Conservation (phyloP, 2,329 filamentous ascomycete genomes). For the Piedraia hortae region DNA sequence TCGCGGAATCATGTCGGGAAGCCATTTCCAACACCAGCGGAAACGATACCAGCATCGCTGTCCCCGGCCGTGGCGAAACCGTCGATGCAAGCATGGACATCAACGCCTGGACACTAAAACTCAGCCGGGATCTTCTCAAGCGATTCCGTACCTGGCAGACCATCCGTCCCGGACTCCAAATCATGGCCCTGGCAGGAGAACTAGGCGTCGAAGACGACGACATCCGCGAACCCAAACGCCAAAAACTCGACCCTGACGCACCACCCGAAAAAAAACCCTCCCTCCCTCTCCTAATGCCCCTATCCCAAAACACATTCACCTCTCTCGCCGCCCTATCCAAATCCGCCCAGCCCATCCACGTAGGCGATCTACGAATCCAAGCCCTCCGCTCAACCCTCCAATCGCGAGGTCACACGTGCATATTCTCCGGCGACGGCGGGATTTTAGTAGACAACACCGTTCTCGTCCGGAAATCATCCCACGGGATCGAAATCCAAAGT, state of each 20-base stretch:
- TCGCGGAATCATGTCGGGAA: conserved; percentile 53
- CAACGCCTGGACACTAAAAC: conserved; percentile 84
- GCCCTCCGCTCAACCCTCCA: conserved; percentile 70
- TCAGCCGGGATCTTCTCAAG: conserved; percentile 61
- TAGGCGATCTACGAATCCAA: conserved; percentile 71
- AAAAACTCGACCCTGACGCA: not conserved
- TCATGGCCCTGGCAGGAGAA: conserved; percentile 71
- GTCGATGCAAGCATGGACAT: conserved; percentile 90
- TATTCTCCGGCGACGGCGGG: conserved; percentile 81
- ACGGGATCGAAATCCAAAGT: conserved; percentile 75
- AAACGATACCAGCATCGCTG: conserved; percentile 31
- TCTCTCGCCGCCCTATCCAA: conserved; percentile 14
- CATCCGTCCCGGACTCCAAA: conserved; percentile 39
- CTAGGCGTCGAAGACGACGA: conserved; percentile 22
- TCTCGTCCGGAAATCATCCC: conserved; percentile 63
- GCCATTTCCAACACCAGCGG: conserved; percentile 13
- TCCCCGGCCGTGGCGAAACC: conserved; percentile 41
- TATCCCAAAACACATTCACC: not conserved
- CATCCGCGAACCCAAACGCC: not conserved
- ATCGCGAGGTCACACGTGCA: conserved; percentile 54
- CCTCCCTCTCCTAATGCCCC: conserved; percentile 21
- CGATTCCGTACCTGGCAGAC: conserved; percentile 88
- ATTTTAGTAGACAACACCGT: conserved; percentile 71
- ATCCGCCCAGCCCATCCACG: conserved; percentile 58
- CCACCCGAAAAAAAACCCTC: conserved; percentile 15